phyloP scores from a whole-genome alignment of 2,329 filamentous ascomycete genomes.

The Chaetomium globosum region DNA sequence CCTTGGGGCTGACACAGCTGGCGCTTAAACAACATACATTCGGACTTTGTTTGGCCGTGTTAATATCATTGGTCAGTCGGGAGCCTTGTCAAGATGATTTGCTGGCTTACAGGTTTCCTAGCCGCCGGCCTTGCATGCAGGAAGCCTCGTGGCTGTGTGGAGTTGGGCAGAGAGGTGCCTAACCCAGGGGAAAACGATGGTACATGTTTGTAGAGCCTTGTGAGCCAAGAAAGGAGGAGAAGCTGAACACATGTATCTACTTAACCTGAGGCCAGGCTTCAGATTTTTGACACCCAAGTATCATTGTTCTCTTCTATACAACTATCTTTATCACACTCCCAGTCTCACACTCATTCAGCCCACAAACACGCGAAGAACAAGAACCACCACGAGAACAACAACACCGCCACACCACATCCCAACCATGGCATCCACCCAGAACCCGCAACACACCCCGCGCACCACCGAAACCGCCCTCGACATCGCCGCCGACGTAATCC shows the following conservation, averaged over 20 bases:
- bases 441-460: background rate
- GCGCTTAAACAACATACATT: background rate
- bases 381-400: background rate
- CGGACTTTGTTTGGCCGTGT: background rate
- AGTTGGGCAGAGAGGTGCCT: background rate
- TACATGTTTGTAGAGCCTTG: no score
- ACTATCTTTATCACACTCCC: background rate
- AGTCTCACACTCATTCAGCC: background rate
- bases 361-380: background rate
- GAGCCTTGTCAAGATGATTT: background rate
- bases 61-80: background rate
- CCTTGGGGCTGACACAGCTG: no score
- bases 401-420: background rate
- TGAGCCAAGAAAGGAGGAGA: no score
- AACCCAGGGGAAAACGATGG: background rate
- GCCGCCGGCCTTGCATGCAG: background rate
- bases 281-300: background rate
- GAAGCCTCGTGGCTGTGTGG: background rate
- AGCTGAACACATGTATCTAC: background rate
- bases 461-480: constrained; percentile 23
- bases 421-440: background rate
- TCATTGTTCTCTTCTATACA: no score
- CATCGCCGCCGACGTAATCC: constrained; percentile 33
- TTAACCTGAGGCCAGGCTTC: background rate
- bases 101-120: background rate